These are phyloP conservation scores for Leishmania major DNA, from an alignment of 208 protist species.

Conservation along the genomic window DNA sequence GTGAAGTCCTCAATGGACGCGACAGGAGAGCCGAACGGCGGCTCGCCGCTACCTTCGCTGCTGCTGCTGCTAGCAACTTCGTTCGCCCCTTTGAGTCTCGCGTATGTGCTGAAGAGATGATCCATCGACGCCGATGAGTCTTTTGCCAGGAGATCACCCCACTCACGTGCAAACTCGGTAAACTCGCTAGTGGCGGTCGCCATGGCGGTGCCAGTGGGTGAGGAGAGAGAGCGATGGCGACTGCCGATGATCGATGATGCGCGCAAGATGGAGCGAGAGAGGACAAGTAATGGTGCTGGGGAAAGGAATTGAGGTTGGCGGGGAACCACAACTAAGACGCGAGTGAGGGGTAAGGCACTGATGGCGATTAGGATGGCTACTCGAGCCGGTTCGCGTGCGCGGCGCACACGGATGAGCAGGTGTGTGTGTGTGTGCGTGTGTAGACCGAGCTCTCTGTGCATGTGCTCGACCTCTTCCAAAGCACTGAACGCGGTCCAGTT, in stretches of 20 bases:
- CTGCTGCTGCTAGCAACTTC: background rate
- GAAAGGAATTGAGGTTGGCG: background rate
- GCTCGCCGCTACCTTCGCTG: background rate
- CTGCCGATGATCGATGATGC: background rate
- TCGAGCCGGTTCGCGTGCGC: background rate
- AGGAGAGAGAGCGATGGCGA: background rate
- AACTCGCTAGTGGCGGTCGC: slow-evolving; percentile 4
- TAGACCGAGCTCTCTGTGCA: background rate
- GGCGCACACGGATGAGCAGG: too few relatives aligned
- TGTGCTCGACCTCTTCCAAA: background rate
- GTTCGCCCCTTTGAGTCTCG: background rate
- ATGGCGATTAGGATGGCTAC: background rate
- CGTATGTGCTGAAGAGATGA: slow-evolving; percentile 16
- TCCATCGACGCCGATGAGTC: slow-evolving; percentile 19
- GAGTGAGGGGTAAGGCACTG: background rate
- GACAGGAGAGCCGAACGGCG: background rate
- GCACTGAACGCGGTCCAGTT: background rate
- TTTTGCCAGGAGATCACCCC: slow-evolving; percentile 18
- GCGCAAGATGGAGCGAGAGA: background rate
- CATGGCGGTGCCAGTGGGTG: background rate
- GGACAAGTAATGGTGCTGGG: background rate
- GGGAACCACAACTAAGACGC: background rate
- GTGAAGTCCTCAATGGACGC: slow-evolving; percentile 29
- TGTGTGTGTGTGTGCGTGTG: background rate
- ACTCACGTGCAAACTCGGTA: slow-evolving; percentile 22